Base-by-base conservation (phyloP, 192 early-diverging fungal genomes). In the Rhizoclosmatium sp. region DNA sequence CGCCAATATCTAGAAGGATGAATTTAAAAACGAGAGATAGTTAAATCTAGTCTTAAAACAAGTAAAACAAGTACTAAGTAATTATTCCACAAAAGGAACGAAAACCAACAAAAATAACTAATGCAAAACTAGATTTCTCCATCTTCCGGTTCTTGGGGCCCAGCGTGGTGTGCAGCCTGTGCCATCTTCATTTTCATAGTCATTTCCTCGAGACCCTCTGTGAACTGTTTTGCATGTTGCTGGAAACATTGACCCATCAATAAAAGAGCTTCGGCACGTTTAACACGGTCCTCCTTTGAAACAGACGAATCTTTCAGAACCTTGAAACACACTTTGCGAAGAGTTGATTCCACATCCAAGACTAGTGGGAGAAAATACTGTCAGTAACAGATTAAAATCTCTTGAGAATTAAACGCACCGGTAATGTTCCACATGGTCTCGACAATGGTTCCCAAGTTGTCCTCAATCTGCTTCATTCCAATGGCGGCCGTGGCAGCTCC, bases 401-500 rank as follows among this genome's bases (percentile, higher is more conserved):
- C 4, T 1, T 0, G 5, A 40, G 60, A 1, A 31, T 0, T 0
- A 10, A 7, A 4, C 69, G 9, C 0, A 71, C 69, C 69, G 2
- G 81, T 82, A 60, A 78, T 78, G 46, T 78, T 82, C 81, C 81
- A 82, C 54, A 82, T 66, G 0, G 81, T 82, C 54, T 82, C 81
- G 5, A 79, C 72, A 49, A 82, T 69, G 12, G 70, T 82, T 12
- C 59, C 72, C 49, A 82, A 44, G 49, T 66, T 78, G 12, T 76
- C 65, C 49, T 76, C 75, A 76, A 76, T 56, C 12, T 76, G 75
- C 21, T 71, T 78, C 65, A 73, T 67, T 7, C 31, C 62, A 51
- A 78, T 78, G 1, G 69, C 62, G 4, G 61, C 74, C 39, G 71
- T 61, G 4, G 79, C 79, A 31, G 23, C 73, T 46, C 60, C 75